phyloP scores from a whole-genome alignment of 148 eudicot species.

The Spergularia marina region DNA sequence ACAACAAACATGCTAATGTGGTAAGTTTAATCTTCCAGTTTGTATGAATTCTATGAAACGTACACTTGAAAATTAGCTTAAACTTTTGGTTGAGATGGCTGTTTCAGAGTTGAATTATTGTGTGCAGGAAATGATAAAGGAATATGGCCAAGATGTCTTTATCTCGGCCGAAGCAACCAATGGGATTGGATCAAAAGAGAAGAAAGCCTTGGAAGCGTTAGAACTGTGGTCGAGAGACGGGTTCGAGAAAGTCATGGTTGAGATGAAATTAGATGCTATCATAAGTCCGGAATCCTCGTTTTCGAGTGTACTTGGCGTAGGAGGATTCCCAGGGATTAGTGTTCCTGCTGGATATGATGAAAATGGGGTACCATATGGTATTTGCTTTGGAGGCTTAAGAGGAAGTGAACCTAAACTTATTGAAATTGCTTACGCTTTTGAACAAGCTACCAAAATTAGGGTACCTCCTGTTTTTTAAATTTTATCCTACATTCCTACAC shows the following conservation, averaged over 20 bases:
- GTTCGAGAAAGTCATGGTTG: conserved; percentile 50
- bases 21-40: neutral
- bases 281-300: conserved; percentile 26
- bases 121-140: conserved; percentile 42
- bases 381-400: conserved; percentile 34
- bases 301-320: conserved; percentile 38
- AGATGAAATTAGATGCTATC: conserved; percentile 47
- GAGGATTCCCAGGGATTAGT: conserved; percentile 49
- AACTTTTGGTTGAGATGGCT: too few relatives aligned
- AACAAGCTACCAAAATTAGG: conserved; percentile 39
- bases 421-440: conserved; percentile 39
- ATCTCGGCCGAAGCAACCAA: conserved; percentile 37
- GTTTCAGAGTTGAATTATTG: neutral
- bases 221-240: conserved; percentile 30
- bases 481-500: too few relatives aligned
- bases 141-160: conserved; percentile 42
- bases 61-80: too few relatives aligned
- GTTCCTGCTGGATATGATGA: conserved; percentile 35
- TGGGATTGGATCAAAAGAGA: conserved; percentile 35
- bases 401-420: conserved; percentile 34
- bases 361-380: conserved; percentile 31
- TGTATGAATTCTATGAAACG: too few relatives aligned
- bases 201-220: conserved; percentile 19
- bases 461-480: conserved; percentile 25
- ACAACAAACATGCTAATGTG: conserved; percentile 27